Base-by-base conservation (phyloP, 225 moss, liverwort and hornwort genomes). In the Straminergon stramineum region DNA sequence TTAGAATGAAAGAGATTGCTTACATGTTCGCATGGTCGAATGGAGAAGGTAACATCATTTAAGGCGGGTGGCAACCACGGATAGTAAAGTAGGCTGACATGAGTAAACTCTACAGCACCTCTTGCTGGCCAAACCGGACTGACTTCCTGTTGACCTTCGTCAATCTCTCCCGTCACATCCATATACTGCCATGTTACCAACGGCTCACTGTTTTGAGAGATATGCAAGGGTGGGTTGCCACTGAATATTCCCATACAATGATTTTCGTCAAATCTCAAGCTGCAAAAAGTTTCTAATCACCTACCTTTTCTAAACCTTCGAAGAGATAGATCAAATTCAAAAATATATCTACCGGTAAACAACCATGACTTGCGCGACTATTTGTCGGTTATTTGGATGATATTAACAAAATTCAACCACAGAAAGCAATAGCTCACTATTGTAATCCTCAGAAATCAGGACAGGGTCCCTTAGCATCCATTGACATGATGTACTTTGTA, bases 51-150 rank as follows among this genome's bases (percentile, higher is more conserved):
- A 81, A 97, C 88, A 48, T 96, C 93, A 84, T 90, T 93, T 52
- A 99, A 91, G 78, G 99, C 99, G 16, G 96, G 96, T 37, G 96
- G 95, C 90, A 96, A 90, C 91, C 93, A 94, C 41, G 97, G 95
- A 86, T 94, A 57, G 77, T 97, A 99, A 79, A 87, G 73, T n/a
- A 99, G 84, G 80, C 92, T 97, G 57, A 97, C 96, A 66, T 94
- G 93, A 66, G 85, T 89, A 85, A 99, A 96, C 55, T 94, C 92
- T 76, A 99, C 91, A 55, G 93, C 92, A 65, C 97, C 99, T 75
- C 90, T 74, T 31, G 82, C 85, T 86, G 99, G 99, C 99, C 99
- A 99, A 79, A 88, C 84, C 60, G 89, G 90, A 75, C 86, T 85
- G 58, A 97, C 95, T 83, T 95, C 93, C 83, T 88, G 88, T 22